phyloP scores from a whole-genome alignment of 1,284 basidiomycete genomes.

The Stygiomarasmius scandens region DNA sequence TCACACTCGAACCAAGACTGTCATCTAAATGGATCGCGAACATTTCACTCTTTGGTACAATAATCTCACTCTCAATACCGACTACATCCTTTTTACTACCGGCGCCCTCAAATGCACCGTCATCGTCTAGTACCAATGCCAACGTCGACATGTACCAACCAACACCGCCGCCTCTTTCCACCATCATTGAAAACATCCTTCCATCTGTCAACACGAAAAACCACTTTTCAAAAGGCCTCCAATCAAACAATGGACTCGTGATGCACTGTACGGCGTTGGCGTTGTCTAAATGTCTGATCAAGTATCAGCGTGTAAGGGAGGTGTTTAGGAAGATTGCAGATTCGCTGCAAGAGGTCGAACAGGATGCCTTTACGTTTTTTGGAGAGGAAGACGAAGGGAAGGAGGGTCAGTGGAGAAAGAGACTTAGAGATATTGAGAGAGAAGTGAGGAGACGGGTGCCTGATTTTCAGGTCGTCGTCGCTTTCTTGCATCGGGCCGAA shows the following conservation, averaged over 20 bases:
- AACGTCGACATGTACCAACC: slow-evolving; percentile 55
- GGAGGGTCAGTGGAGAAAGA: slow-evolving; percentile 71
- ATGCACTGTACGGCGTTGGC: slow-evolving; percentile 82
- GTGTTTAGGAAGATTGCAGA: slow-evolving; percentile 53
- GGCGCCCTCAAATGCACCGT: slow-evolving; percentile 16
- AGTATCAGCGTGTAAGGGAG: slow-evolving; percentile 61
- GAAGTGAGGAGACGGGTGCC: slow-evolving; percentile 81
- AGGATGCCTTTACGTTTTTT: slow-evolving; percentile 10
- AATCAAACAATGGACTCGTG: slow-evolving; percentile 69
- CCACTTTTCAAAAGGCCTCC: slow-evolving; percentile 80
- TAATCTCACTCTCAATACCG: slow-evolving; percentile 80
- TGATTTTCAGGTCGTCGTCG: slow-evolving; percentile 82
- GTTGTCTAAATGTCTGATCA: slow-evolving; percentile 71
- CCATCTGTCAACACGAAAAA: slow-evolving; percentile 70
- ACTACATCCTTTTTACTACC: slow-evolving; percentile 59
- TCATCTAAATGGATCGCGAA: slow-evolving; percentile 91
- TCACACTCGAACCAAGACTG: slow-evolving; percentile 85
- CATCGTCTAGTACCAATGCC: background rate
- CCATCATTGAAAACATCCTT: slow-evolving; percentile 75
- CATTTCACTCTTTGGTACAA: slow-evolving; percentile 76
- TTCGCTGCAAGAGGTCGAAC: slow-evolving; percentile 64
- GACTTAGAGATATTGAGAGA: slow-evolving; percentile 66
- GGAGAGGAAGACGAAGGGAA: background rate
- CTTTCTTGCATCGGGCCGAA: slow-evolving; percentile 63
- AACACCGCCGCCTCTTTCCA: slow-evolving; percentile 70